Percentiles rank a stretch among this genome's conserved stretches.
Conservation (phyloP, 2,329 filamentous ascomycete species). For the Aureobasidium pullulans region DNA sequence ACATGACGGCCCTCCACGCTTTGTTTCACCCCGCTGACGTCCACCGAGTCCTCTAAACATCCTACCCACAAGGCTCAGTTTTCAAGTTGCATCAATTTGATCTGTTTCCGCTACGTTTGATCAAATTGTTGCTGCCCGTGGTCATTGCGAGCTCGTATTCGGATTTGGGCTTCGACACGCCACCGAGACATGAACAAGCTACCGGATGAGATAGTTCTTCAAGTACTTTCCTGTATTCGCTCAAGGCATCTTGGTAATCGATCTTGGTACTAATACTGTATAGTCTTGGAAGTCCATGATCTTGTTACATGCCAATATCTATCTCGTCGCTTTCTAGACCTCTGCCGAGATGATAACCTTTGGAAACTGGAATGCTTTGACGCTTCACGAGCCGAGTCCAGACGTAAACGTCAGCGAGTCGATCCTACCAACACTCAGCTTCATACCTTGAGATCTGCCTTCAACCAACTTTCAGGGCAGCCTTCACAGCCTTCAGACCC, state of each 20-base stretch:
- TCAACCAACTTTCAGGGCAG: conserved; percentile 1
- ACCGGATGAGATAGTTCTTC: conserved; percentile 36
- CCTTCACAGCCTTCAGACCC: background rate
- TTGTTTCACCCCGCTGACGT: background rate
- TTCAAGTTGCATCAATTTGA: background rate
- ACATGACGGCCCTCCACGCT: background rate
- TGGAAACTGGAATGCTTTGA: conserved; percentile 74
- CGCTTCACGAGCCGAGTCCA: conserved; percentile 57
- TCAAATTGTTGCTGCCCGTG: background rate
- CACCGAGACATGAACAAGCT: conserved; percentile 15
- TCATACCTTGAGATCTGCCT: background rate
- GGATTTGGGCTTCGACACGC: background rate
- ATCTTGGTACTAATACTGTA: background rate
- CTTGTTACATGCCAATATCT: conserved; percentile 63
- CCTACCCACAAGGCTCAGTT: background rate
- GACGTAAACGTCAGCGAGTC: conserved; percentile 46
- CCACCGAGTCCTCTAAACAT: background rate
- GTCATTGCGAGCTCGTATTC: background rate
- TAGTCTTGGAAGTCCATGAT: conserved; percentile 57
- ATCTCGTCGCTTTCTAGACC: conserved; percentile 55
- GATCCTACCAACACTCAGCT: conserved; percentile 4
- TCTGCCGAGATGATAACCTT: conserved; percentile 66
- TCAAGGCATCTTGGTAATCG: conserved; percentile 2
- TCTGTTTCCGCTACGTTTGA: background rate
- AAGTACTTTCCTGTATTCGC: conserved; percentile 34